phyloP scores from a whole-genome alignment of 2,329 filamentous ascomycete genomes.

The Paecilomyces sp. region DNA sequence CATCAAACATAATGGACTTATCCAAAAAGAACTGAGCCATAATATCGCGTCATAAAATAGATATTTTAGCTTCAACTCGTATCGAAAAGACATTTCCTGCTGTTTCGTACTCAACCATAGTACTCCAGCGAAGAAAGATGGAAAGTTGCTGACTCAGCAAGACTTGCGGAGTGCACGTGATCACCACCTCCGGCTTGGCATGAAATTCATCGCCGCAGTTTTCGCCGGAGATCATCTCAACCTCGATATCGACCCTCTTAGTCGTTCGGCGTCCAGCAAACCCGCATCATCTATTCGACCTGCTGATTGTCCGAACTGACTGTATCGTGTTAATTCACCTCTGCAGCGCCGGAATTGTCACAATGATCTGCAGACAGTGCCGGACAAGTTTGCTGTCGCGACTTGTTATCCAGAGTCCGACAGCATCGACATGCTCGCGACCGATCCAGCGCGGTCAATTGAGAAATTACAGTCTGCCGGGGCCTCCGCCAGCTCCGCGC shows the following conservation, averaged over 20 bases:
- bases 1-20: too few species aligned
- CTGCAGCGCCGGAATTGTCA: conserved; percentile 2
- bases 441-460: conserved; percentile 22
- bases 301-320: neutral
- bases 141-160: neutral
- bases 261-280: neutral
- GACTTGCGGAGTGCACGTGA: neutral
- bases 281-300: neutral
- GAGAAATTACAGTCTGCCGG: conserved; percentile 25
- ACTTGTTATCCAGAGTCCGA: conserved; percentile 23
- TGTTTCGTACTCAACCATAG: too few species aligned
- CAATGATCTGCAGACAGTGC: conserved; percentile 37
- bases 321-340: neutral
- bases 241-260: neutral
- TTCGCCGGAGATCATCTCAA: neutral
- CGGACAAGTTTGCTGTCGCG: conserved; percentile 33
- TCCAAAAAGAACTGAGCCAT: too few species aligned
- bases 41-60: too few species aligned
- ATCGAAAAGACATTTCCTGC: too few species aligned
- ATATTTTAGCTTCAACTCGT: too few species aligned
- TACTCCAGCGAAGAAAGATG: neutral
- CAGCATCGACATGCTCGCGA: conserved; percentile 19
- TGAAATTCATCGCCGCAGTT: neutral
- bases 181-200: neutral
- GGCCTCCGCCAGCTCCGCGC: conserved; percentile 24